Evolutionary conservation across 2,329 filamentous ascomycete species (phyloP), one percentile per base, ranked within the genome.

Genomic region (Piedraia hortae): DNA sequence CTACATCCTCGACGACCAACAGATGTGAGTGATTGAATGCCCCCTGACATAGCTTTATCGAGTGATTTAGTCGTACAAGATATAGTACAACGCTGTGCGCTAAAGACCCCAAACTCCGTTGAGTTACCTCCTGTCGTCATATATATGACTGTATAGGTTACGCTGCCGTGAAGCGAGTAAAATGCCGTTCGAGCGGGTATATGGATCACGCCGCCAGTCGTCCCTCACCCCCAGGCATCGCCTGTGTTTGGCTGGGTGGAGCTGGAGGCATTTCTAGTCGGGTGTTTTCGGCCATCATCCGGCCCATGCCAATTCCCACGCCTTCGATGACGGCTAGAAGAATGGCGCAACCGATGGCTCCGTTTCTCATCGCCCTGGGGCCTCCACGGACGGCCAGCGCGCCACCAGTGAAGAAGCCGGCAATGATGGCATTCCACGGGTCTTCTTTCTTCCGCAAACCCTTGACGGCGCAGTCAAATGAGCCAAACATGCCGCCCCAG

Each of bases 401-500:
- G 35, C 85, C 85, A 39, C 78, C 80, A 4, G 85, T 93, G 49
- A 91, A 82, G 59, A 91, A 91, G 24, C 85, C 85, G 18, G 82
- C 85, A 36, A 82, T 88, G 45, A 97, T 93, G 39, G 80, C 78
- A 52, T 93, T 93, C 55, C 78, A 93, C 8, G 85, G 78, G 45
- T 93, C 85, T 48, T 97, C 85, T 67, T 91, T 93, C 59, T 85
- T 75, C 16, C 47, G 40, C 34, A 56, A 54, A 26, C 82, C 82
- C 59, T 93, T 97, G 30, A 91, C 73, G 11, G 80, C 73, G 54
- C 85, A 97, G 53, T 97, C 85, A 42, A 82, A 93, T 29, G 77
- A 88, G 37, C 68, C 77, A 58, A 93, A 93, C 26, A 93, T 55
- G 34, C 85, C 85, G 43, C 85, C 82, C 82, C 85, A 93, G 26